Conservation (phyloP, 2,329 filamentous ascomycete species). For the Fusarium chaquense region DNA sequence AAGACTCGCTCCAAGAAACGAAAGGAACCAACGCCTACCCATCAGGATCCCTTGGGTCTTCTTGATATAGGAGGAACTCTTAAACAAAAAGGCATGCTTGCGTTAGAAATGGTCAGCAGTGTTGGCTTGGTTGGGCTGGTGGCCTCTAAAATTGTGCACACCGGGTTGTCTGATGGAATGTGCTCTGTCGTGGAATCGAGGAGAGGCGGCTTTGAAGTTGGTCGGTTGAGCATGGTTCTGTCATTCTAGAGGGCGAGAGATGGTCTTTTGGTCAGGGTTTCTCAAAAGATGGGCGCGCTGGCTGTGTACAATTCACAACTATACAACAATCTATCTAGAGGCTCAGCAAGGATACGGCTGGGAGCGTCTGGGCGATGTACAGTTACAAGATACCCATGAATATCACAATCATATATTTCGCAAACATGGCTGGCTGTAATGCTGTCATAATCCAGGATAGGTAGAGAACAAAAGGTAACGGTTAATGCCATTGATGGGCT, state of each 20-base stretch:
- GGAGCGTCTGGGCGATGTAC: conserved; percentile 10
- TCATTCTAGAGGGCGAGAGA: conserved; percentile 29
- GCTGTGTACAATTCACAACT: not conserved
- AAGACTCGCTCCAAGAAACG: conserved; percentile 9
- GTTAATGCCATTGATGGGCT: not conserved
- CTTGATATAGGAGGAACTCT: conserved; percentile 76
- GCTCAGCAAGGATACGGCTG: not conserved
- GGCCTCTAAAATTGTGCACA: conserved; percentile 68
- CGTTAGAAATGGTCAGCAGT: conserved; percentile 79
- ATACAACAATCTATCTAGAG: not conserved
- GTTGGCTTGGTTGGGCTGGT: conserved; percentile 80
- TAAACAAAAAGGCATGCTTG: conserved; percentile 72
- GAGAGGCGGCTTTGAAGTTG: conserved; percentile 38
- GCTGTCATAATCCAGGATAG: not conserved
- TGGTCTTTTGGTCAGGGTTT: not conserved
- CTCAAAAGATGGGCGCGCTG: not conserved
- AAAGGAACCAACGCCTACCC: conserved; percentile 42
- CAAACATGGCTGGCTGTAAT: not conserved
- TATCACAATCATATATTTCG: conserved; percentile 4
- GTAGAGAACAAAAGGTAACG: not conserved
- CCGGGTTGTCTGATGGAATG: conserved; percentile 41
- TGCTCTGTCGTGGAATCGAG: conserved; percentile 34
- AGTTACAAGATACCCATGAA: conserved; percentile 43
- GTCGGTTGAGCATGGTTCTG: conserved; percentile 39
- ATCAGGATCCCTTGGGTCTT: conserved; percentile 83